These are phyloP conservation scores for Fusarium sp. DNA, from an alignment of 2,329 filamentous ascomycete genomes.

Conservation along the genomic window DNA sequence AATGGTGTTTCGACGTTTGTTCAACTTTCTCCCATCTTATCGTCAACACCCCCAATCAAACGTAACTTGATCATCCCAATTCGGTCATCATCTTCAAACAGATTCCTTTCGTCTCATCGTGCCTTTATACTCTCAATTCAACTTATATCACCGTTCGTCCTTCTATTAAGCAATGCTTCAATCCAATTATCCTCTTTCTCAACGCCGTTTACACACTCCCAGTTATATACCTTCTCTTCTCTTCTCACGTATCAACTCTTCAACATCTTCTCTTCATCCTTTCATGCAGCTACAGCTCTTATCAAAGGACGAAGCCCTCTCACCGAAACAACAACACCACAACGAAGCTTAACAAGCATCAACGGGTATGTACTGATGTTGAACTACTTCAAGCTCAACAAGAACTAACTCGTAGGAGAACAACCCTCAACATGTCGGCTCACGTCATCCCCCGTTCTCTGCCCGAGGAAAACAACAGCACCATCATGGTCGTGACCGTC, in stretches of 20 bases:
- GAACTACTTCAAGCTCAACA: background rate
- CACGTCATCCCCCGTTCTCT: background rate
- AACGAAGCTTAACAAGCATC: background rate
- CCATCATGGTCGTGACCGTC: background rate
- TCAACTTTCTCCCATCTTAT: background rate
- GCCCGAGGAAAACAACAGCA: background rate
- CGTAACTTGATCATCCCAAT: background rate
- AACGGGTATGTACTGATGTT: background rate
- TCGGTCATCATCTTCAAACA: background rate
- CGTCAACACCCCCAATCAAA: background rate
- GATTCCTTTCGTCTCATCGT: background rate
- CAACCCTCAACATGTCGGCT: background rate
- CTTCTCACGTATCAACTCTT: background rate
- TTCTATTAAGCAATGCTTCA: background rate
- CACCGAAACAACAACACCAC: background rate
- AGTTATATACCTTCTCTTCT: background rate
- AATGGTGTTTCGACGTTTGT: background rate
- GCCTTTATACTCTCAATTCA: background rate
- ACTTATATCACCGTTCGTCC: background rate
- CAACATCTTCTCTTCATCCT: background rate
- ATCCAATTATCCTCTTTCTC: background rate
- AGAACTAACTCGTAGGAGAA: background rate
- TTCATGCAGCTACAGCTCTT: background rate
- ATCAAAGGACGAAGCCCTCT: background rate
- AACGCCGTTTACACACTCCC: background rate